A percentile compares a stretch with the other conserved stretches of the same genome.
These are phyloP conservation scores for Lichtheimia hyalospora DNA, from an alignment of 371 early-diverging fungal genomes.

Conservation along the genomic window DNA sequence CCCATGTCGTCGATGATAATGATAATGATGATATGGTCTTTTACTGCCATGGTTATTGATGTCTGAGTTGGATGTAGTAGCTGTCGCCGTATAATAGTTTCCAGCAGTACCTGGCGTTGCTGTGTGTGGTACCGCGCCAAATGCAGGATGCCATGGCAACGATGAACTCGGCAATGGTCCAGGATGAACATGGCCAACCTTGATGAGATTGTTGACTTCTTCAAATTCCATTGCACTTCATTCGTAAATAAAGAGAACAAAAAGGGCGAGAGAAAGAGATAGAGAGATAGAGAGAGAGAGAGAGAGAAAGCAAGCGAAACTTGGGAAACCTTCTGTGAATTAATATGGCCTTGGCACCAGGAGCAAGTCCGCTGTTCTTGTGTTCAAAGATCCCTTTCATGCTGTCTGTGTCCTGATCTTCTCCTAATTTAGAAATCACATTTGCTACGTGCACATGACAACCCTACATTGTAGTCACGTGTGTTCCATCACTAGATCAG, in stretches of 20 bases:
- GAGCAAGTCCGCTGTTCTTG: too few species aligned
- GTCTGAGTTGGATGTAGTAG: neutral
- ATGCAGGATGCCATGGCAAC: slow-evolving; percentile 3
- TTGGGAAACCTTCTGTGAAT: too few species aligned
- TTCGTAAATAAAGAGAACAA: neutral
- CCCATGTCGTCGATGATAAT: neutral
- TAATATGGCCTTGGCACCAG: too few species aligned
- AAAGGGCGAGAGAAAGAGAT: too few species aligned
- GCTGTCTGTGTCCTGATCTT: too few species aligned
- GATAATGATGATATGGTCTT: neutral
- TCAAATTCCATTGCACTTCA: slow-evolving; percentile 6
- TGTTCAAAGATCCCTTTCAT: too few species aligned
- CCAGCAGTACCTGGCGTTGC: neutral
- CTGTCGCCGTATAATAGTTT: neutral
- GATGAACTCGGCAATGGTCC: neutral
- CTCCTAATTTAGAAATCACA: too few species aligned
- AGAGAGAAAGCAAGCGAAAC: too few species aligned
- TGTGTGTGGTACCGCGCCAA: neutral
- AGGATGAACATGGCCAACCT: slow-evolving; percentile 6
- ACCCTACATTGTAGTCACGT: too few species aligned
- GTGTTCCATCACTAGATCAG: too few species aligned
- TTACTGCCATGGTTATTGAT: neutral
- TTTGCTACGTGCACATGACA: too few species aligned
- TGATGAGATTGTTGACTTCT: slow-evolving; percentile 11
- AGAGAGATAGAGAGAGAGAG: neutral